A percentile compares a stretch with the other conserved stretches of the same genome.
These are phyloP conservation scores for Suhomyces kunorum DNA, from an alignment of 1,139 yeast genomes.

Conservation along the genomic window DNA sequence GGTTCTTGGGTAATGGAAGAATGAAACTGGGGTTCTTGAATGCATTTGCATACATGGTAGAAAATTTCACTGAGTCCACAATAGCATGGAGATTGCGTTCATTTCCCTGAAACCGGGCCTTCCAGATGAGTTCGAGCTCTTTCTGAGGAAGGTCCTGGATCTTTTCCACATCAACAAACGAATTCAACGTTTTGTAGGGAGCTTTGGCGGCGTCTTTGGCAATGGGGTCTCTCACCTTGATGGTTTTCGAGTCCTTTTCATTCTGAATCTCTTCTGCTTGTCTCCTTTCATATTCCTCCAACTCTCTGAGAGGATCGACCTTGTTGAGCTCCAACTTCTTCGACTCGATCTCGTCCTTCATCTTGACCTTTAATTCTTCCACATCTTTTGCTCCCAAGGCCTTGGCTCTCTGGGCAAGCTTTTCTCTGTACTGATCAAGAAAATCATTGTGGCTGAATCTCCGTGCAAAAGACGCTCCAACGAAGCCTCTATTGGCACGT, in stretches of 20 bases:
- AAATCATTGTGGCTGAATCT: slow-evolving; percentile 10
- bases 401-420: slow-evolving; percentile 40
- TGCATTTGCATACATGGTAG: slow-evolving; percentile 65
- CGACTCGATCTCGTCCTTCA: slow-evolving; percentile 61
- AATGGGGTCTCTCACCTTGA: slow-evolving; percentile 46
- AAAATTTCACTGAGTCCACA: slow-evolving; percentile 56
- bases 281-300: slow-evolving; percentile 55
- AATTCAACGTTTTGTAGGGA: slow-evolving; percentile 71
- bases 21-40: slow-evolving; percentile 74
- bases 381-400: slow-evolving; percentile 45
- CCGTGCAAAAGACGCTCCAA: neutral
- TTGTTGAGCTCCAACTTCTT: slow-evolving; percentile 58
- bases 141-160: slow-evolving; percentile 53
- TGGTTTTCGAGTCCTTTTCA: slow-evolving; percentile 29
- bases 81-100: slow-evolving; percentile 67
- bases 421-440: slow-evolving; percentile 27
- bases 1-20: slow-evolving; percentile 63
- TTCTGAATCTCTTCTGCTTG: slow-evolving; percentile 36
- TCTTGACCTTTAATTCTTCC: slow-evolving; percentile 61
- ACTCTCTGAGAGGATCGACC: slow-evolving; percentile 69
- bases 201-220: slow-evolving; percentile 44
- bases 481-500: slow-evolving; percentile 2
- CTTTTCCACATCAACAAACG: slow-evolving; percentile 72
- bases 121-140: slow-evolving; percentile 86
- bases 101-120: slow-evolving; percentile 72